Percentiles rank a stretch among this genome's conserved stretches.
These are phyloP conservation scores for Sugiyamaella novakii DNA, from an alignment of 1,139 yeast species.

Conservation along the genomic window DNA sequence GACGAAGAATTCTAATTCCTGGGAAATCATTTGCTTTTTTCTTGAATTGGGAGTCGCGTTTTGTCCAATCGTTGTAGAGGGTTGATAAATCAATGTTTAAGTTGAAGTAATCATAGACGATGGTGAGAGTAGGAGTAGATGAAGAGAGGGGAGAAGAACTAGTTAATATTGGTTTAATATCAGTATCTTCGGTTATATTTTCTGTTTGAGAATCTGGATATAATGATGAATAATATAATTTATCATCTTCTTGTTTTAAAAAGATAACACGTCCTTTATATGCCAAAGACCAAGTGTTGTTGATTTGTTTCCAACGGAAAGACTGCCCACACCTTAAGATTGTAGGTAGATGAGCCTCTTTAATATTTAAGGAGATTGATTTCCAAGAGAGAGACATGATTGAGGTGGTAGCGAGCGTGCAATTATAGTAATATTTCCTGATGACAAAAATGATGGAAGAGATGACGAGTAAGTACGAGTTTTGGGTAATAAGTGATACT, in stretches of 20 bases:
- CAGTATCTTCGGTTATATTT: background rate
- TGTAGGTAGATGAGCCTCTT: conserved; percentile 62
- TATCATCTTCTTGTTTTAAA: conserved; percentile 39
- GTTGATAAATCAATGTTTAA: conserved; percentile 55
- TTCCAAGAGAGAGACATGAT: conserved; percentile 32
- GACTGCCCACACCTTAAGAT: conserved; percentile 86
- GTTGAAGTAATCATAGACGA: conserved; percentile 71
- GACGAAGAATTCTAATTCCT: conserved; percentile 83
- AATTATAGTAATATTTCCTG: too few relatives aligned
- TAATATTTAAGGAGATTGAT: conserved; percentile 31
- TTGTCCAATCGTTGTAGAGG: conserved; percentile 65
- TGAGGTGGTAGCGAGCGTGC: background rate
- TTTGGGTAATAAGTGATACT: too few relatives aligned
- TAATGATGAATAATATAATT: conserved; percentile 40
- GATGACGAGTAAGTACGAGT: too few relatives aligned
- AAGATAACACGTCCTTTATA: conserved; percentile 42
- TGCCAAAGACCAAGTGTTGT: conserved; percentile 42
- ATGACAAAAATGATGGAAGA: too few relatives aligned
- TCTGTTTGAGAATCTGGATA: conserved; percentile 5
- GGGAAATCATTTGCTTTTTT: conserved; percentile 46
- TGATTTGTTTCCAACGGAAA: conserved; percentile 43
- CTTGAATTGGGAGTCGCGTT: conserved; percentile 54
- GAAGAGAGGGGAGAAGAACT: too few relatives aligned
- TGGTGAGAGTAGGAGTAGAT: conserved; percentile 40
- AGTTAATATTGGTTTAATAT: conserved; percentile 14